Evolutionary conservation across 2,329 filamentous ascomycete species (phyloP).

Genomic region (Fusarium pseudocircinatum): DNA sequence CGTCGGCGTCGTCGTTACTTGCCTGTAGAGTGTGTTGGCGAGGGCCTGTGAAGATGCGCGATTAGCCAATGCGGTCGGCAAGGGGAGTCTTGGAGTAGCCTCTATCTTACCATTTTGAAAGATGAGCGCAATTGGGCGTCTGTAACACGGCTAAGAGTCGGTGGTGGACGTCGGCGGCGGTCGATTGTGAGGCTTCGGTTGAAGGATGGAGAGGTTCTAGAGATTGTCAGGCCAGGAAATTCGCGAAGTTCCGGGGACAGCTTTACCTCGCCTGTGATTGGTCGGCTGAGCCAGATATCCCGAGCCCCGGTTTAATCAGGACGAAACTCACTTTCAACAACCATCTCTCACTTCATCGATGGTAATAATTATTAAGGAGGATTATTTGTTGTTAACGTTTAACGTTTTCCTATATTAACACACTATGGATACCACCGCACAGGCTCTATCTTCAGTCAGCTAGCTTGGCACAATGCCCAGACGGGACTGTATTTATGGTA

Average conservation of each 20-base stretch:
- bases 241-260: conserved; percentile 47
- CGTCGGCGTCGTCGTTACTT: conserved; percentile 44
- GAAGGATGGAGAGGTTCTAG: conserved; percentile 45
- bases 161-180: conserved; percentile 42
- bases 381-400: neutral
- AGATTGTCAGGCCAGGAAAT: conserved; percentile 49
- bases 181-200: conserved; percentile 41
- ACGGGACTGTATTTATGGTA: neutral
- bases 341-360: neutral
- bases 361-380: neutral
- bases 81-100: neutral
- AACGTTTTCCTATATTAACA: neutral
- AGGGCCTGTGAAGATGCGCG: conserved; percentile 49
- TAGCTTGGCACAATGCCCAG: neutral
- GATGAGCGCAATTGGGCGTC: conserved; percentile 46
- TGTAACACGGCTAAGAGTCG: conserved; percentile 35
- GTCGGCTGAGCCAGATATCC: conserved; percentile 16
- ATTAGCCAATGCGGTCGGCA: conserved; percentile 45
- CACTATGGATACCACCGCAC: neutral
- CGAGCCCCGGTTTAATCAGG: conserved; percentile 36
- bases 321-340: neutral
- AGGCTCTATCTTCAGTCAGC: neutral
- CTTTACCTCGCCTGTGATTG: conserved; percentile 48
- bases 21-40: conserved; percentile 52
- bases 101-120: conserved; percentile 51